Evolutionary conservation across 495 filamentous ascomycete species (phyloP), one percentile per base, ranked within the genome.

Genomic region (Aspergillus baeticus): DNA sequence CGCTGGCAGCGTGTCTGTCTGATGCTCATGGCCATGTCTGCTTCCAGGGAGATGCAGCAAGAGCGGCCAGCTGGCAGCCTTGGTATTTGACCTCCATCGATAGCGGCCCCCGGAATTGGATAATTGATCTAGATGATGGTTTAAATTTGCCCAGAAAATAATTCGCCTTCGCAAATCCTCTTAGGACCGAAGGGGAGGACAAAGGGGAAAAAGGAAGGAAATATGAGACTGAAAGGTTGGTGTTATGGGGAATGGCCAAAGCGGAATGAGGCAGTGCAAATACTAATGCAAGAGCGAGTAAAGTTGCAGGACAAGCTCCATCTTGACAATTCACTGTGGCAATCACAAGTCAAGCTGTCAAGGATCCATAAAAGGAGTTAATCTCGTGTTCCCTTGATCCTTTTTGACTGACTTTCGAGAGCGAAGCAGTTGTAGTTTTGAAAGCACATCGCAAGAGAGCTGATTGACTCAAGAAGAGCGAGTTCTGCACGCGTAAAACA

Each of bases 261-360:
- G 29, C 29, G 34, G 22, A 63, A 23, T 61, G 64, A 66, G 64
- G 64, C 64, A 66, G 64, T 66, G 64, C 64, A 66, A 51, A 15
- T 11, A 14, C 17, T n/a, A 50, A 26, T 31, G 20, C 39, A 43
- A 18, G 17, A 61, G 48, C 58, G 58, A 64, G 62, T 64, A 41
- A 64, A 34, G 49, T 61, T 61, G 50, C 58, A 57, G 44, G 26
- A 29, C 26, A 29, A 47, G 45, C 29, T 49, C 45, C 15, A 31
- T 49, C 35, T 49, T 29, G 26, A 29, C 26, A 29, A 29, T 29
- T 26, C 23, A 1, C 39, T 43, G 39, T 43, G 39, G 39, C 39
- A 43, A 43, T 43, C 39, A 22, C 39, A 43, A 15, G 11, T 22
- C 17, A 43, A 22, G 18, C 41, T 43, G 41, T 22, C 18, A 3